Conservation (phyloP, 2,329 filamentous ascomycete genomes). For the Aspergillus awamori region DNA sequence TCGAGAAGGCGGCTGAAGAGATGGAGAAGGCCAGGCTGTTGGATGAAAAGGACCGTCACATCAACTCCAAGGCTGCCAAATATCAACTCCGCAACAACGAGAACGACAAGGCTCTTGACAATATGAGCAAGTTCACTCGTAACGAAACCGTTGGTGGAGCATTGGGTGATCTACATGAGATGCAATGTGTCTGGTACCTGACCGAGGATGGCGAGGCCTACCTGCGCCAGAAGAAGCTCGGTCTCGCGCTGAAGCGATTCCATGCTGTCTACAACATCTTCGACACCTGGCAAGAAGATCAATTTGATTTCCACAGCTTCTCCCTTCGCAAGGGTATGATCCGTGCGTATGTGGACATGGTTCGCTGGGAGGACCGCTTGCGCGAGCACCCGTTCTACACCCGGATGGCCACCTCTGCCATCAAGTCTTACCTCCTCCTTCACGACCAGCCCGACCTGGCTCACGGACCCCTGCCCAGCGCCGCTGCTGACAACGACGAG, state of each 20-base stretch:
- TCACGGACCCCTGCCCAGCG: constrained; percentile 59
- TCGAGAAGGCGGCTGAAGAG: constrained; percentile 74
- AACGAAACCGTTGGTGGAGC: constrained; percentile 87
- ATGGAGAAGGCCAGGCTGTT: constrained; percentile 87
- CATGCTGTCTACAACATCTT: constrained; percentile 89
- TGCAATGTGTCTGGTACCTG: constrained; percentile 98
- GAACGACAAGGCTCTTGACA: constrained; percentile 81
- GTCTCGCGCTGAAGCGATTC: constrained; percentile 88
- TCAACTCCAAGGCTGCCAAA: constrained; percentile 97
- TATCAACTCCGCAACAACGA: constrained; percentile 94
- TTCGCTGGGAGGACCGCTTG: constrained; percentile 90
- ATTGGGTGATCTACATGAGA: constrained; percentile 87
- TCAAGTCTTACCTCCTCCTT: constrained; percentile 77
- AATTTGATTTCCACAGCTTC: constrained; percentile 98
- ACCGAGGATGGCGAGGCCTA: constrained; percentile 94
- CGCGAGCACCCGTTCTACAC: constrained; percentile 93
- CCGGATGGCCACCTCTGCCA: constrained; percentile 77
- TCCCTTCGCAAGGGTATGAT: constrained; percentile 96
- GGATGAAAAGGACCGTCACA: constrained; percentile 90
- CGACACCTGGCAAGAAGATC: constrained; percentile 96
- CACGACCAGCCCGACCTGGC: constrained; percentile 71
- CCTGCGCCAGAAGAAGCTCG: constrained; percentile 76
- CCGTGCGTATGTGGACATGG: constrained; percentile 91
- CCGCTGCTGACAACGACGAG: constrained; percentile 52
- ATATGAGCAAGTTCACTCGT: constrained; percentile 90